These are phyloP conservation scores for Agarophyton chilense DNA, from an alignment of 23 red algal species.

Conservation along the genomic window DNA sequence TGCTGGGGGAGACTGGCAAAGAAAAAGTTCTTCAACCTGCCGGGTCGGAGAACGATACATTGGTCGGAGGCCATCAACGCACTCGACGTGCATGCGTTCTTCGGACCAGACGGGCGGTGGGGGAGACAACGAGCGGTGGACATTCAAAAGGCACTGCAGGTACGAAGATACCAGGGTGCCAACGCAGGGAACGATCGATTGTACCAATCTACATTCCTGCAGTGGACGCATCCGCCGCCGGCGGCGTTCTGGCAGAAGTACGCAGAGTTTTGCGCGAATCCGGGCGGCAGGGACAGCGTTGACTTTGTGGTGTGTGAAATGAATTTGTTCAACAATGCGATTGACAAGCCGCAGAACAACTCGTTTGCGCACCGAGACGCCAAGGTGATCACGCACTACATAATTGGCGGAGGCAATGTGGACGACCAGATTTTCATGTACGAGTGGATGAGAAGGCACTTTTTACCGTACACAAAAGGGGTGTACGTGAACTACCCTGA, in stretches of 20 bases:
- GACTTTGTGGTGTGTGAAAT: slow-evolving; percentile 57
- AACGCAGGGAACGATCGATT: slow-evolving; percentile 35
- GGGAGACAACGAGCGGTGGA: slow-evolving; percentile 23
- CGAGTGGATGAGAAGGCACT: slow-evolving; percentile 57
- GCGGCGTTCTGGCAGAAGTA: slow-evolving; percentile 56
- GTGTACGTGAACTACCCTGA: slow-evolving; percentile 71
- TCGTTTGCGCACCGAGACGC: slow-evolving; percentile 62
- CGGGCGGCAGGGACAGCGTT: slow-evolving; percentile 21
- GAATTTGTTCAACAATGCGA: slow-evolving; percentile 72
- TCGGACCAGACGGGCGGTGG: slow-evolving; percentile 62
- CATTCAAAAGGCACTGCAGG: slow-evolving; percentile 13
- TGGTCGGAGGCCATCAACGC: slow-evolving; percentile 28
- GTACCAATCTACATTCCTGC: slow-evolving; percentile 61
- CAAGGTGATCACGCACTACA: slow-evolving; percentile 68
- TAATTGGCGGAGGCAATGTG: slow-evolving; percentile 40
- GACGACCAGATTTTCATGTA: slow-evolving; percentile 28
- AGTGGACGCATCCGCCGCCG: neutral
- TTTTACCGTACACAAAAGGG: slow-evolving; percentile 21
- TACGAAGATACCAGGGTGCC: neutral
- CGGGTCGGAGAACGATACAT: slow-evolving; percentile 5
- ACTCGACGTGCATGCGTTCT: slow-evolving; percentile 60
- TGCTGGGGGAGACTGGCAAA: slow-evolving; percentile 29
- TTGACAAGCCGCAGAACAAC: slow-evolving; percentile 41
- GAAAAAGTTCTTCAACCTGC: slow-evolving; percentile 38
- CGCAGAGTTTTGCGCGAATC: slow-evolving; percentile 36